These are phyloP conservation scores for Trichoderma koningiopsis DNA, from an alignment of 2,329 filamentous ascomycete genomes.

Conservation along the genomic window DNA sequence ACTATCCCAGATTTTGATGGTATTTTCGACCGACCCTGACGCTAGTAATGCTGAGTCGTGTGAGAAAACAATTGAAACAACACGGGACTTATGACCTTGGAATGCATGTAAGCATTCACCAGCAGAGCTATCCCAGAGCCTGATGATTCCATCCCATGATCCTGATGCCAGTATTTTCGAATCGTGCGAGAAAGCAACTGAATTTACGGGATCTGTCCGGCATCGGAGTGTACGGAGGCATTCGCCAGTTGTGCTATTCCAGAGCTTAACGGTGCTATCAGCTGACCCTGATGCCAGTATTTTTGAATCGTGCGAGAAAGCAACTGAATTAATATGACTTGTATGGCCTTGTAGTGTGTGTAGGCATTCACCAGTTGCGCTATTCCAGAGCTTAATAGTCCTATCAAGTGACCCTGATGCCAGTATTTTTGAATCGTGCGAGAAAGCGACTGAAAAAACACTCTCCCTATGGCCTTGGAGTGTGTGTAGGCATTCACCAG, in stretches of 20 bases:
- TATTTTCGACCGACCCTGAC: rapidly evolving
- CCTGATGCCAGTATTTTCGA: neutral
- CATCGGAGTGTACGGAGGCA: too few relatives aligned
- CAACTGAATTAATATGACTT: neutral
- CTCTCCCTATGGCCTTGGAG: rapidly evolving
- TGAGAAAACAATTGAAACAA: neutral
- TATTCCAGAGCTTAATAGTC: neutral
- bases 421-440: neutral
- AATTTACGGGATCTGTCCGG: too few relatives aligned
- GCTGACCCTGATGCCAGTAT: neutral
- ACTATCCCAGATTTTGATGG: neutral
- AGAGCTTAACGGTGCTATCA: neutral
- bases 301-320: neutral
- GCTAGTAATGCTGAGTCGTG: neutral
- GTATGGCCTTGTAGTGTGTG: neutral
- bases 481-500: neutral
- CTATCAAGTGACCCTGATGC: neutral
- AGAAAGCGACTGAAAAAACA: neutral
- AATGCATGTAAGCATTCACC: neutral
- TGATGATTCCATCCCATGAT: neutral
- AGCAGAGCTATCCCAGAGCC: neutral
- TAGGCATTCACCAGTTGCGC: neutral
- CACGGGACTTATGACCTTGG: neutral
- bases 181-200: neutral
- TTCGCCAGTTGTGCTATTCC: neutral